Base-by-base conservation (phyloP, 2,329 filamentous ascomycete species). In the Camillea tinctor region DNA sequence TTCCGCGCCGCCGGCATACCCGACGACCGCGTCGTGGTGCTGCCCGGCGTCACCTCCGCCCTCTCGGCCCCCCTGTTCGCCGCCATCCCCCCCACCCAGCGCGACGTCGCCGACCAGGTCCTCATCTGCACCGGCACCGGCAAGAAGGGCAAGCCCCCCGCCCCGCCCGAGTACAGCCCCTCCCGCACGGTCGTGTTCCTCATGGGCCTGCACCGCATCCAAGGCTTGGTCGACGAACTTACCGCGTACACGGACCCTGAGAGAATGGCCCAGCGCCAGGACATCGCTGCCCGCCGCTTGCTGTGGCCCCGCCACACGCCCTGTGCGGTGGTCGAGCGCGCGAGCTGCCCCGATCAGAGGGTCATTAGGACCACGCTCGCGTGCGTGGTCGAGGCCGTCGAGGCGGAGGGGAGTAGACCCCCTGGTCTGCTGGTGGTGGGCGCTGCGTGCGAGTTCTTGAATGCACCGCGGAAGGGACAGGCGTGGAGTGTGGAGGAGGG, bases 51-150 rank as follows among this genome's bases (percentile, higher is more conserved):
- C 50, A 98, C 95, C 0, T 93, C 89, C 69, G 92, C 94, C 1
- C 79, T 99, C 44, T 90, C 86, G 59, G 95, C 93, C 9, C 92
- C 94, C 0, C 80, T 99, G 2, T 97, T 98, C 73, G 93, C 93
- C 0, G 87, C 83, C 6, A 91, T 99, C 30, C 94, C 95, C 1
- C 83, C 90, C 0, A 99, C 95, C 1, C 94, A 98, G 77, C 84
- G 95, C 4, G 90, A 90, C 51, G 90, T 97, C 0, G 90, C 92
- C 3, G 95, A 99, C 71, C 93, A 98, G 75, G 88, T 99, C 0
- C 82, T 99, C 23, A 85, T 99, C n/a, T 98, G 95, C 77, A 99
- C 95, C 0, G 95, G 95, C 0, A 99, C 95, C 0, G 95, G 95
- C 0, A 87, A 95, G 70, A 96, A 96, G 76, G 95, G 95, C 13